These are phyloP conservation scores for Kodamaea derodonti DNA, from an alignment of 1,139 yeast species.

Conservation along the genomic window DNA sequence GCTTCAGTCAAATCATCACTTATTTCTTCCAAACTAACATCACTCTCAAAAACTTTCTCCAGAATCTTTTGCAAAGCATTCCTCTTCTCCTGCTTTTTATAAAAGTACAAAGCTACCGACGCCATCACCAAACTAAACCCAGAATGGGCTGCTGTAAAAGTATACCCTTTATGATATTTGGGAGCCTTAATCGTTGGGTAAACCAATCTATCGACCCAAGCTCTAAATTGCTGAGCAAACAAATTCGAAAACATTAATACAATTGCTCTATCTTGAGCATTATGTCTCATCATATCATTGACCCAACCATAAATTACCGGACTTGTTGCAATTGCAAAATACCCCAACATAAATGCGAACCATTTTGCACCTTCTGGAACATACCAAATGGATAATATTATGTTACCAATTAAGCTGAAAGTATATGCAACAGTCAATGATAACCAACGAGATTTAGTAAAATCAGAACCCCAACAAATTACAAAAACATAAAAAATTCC, in stretches of 20 bases:
- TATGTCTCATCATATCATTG: conserved; percentile 22
- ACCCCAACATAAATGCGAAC: conserved; percentile 19
- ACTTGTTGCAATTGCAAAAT: conserved; percentile 20
- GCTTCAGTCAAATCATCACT: too few relatives aligned
- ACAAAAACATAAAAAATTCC: conserved; percentile 45
- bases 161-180: conserved; percentile 15
- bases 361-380: conserved; percentile 18
- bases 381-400: conserved; percentile 19
- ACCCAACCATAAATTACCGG: conserved; percentile 20
- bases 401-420: conserved; percentile 14
- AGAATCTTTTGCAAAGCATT: conserved; percentile 5
- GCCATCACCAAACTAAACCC: conserved; percentile 9
- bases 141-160: conserved; percentile 12
- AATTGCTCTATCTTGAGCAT: conserved; percentile 22
- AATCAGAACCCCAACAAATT: conserved; percentile 28
- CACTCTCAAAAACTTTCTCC: too few relatives aligned
- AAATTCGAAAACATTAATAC: conserved; percentile 20
- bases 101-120: conserved; percentile 7
- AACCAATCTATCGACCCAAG: conserved; percentile 21
- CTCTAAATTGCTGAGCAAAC: conserved; percentile 7
- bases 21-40: too few relatives aligned
- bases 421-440: conserved; percentile 13
- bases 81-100: conserved; percentile 10
- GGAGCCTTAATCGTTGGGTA: conserved; percentile 20
- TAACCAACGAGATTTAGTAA: conserved; percentile 24